phyloP scores from a whole-genome alignment of 2,329 filamentous ascomycete species.

The Fusarium drepaniforme region DNA sequence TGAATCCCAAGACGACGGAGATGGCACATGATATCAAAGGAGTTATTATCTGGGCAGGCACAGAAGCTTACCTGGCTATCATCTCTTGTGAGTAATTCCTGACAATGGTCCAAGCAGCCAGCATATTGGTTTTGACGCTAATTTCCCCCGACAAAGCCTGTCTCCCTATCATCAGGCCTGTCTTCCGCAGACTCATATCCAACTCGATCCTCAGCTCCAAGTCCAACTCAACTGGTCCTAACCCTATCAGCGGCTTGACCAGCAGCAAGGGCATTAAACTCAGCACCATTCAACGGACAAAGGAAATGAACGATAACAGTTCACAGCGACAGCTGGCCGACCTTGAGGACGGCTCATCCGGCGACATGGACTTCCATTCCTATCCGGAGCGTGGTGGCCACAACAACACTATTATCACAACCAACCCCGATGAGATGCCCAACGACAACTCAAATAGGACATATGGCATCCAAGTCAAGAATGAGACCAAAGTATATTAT shows the following conservation, averaged over 20 bases:
- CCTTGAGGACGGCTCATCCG: slow-evolving; percentile 29
- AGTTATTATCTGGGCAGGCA: slow-evolving; percentile 32
- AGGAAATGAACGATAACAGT: slow-evolving; percentile 30
- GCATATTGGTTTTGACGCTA: background rate
- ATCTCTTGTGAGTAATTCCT: slow-evolving; percentile 28
- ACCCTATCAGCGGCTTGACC: slow-evolving; percentile 29
- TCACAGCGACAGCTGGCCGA: slow-evolving; percentile 28
- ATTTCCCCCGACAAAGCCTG: slow-evolving; percentile 14
- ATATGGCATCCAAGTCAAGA: slow-evolving; percentile 32
- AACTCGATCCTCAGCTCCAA: slow-evolving; percentile 24
- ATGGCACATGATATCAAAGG: slow-evolving; percentile 29
- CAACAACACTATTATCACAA: slow-evolving; percentile 21
- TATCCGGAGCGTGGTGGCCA: slow-evolving; percentile 14
- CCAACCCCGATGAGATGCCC: slow-evolving; percentile 1
- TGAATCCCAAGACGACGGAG: slow-evolving; percentile 23
- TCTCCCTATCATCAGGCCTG: slow-evolving; percentile 26
- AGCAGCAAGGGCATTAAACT: slow-evolving; percentile 32
- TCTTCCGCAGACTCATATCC: slow-evolving; percentile 21
- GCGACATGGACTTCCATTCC: slow-evolving; percentile 20
- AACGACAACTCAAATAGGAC: background rate
- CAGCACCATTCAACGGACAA: slow-evolving; percentile 18
- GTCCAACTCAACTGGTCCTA: slow-evolving; percentile 20
- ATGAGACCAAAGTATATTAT: slow-evolving; percentile 31
- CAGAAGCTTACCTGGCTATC: slow-evolving; percentile 25
- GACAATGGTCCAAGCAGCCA: background rate